Conservation (phyloP, 1,284 basidiomycete genomes). For the Agroathelia rolfsii region DNA sequence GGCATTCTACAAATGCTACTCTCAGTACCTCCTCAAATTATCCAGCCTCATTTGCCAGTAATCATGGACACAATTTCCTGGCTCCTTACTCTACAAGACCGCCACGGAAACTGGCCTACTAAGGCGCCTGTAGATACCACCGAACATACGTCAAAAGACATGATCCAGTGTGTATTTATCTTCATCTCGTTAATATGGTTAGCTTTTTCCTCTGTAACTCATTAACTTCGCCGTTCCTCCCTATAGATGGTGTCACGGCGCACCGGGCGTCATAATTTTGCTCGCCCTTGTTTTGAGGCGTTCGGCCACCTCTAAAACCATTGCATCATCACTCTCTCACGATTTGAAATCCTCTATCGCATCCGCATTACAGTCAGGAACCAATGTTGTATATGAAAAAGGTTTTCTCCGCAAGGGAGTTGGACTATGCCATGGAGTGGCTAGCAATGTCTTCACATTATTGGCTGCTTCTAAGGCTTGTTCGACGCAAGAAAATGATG, state of each 20-base stretch:
- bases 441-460: conserved; percentile 40
- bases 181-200: background rate
- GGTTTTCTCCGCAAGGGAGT: conserved; percentile 45
- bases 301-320: too few relatives aligned
- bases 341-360: conserved; percentile 17
- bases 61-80: conserved; percentile 36
- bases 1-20: conserved; percentile 44
- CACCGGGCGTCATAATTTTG: conserved; percentile 37
- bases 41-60: conserved; percentile 27
- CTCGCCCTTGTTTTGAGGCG: conserved; percentile 32
- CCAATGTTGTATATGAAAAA: conserved; percentile 32
- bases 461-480: conserved; percentile 32
- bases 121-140: conserved; percentile 24
- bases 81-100: conserved; percentile 34
- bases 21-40: conserved; percentile 26
- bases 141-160: conserved; percentile 20
- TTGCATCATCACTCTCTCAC: conserved; percentile 12
- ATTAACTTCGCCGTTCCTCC: too few relatives aligned
- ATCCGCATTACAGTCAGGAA: conserved; percentile 27
- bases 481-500: conserved; percentile 17
- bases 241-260: conserved; percentile 48
- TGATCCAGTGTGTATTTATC: conserved; percentile 33
- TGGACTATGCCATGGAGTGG: conserved; percentile 47
- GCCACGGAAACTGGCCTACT: conserved; percentile 40
- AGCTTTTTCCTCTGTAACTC: conserved; percentile 1